Conservation (phyloP, 371 early-diverging fungal species). For the Sporodiniella umbellata region DNA sequence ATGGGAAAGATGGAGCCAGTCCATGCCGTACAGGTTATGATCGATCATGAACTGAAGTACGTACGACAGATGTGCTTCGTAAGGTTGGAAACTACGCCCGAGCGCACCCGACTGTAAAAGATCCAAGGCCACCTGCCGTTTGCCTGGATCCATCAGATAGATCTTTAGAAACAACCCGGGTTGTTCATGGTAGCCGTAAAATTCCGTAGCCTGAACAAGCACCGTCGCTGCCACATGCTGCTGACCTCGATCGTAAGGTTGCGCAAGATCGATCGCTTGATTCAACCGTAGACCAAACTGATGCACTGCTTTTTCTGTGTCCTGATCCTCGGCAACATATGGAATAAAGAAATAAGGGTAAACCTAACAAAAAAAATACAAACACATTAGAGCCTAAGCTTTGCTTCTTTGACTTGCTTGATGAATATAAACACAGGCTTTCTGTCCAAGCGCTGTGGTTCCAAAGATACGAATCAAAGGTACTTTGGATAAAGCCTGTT, state of each 20-base stretch:
- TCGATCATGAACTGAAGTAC: constrained; percentile 91
- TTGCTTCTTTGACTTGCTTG: constrained; percentile 33
- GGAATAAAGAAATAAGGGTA: constrained; percentile 81
- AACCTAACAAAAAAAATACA: constrained; percentile 27
- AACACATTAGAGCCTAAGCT: neutral
- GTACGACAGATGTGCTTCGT: constrained; percentile 88
- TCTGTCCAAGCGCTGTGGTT: constrained; percentile 66
- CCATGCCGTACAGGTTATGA: constrained; percentile 92
- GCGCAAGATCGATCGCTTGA: constrained; percentile 62
- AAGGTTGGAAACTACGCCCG: constrained; percentile 61
- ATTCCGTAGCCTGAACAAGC: constrained; percentile 75
- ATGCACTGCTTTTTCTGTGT: constrained; percentile 45
- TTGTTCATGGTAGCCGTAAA: constrained; percentile 80
- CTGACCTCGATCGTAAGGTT: constrained; percentile 17
- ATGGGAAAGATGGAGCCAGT: constrained; percentile 42
- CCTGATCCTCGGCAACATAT: constrained; percentile 31
- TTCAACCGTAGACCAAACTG: constrained; percentile 73
- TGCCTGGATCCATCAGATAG: constrained; percentile 61
- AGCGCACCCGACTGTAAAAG: constrained; percentile 75
- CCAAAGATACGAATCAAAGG: constrained; percentile 87
- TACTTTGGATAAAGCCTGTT: constrained; percentile 44
- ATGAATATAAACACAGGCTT: constrained; percentile 80
- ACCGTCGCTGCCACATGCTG: constrained; percentile 67
- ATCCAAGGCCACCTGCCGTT: constrained; percentile 53
- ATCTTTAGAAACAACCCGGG: constrained; percentile 77